Conservation (phyloP, 1,139 yeast species). For the Suhomyces anneliseae region DNA sequence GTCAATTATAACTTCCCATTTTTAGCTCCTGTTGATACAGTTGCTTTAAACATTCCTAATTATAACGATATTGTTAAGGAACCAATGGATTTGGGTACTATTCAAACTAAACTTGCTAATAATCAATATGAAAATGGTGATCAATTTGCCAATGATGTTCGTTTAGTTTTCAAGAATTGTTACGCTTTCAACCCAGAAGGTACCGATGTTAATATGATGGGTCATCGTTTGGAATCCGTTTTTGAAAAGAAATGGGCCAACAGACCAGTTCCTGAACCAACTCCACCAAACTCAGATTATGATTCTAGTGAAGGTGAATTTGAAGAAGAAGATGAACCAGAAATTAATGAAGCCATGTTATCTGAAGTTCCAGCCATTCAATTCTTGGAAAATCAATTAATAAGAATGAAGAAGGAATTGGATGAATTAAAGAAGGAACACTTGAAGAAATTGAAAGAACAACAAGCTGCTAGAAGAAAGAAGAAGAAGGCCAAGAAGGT, state of each 20-base stretch:
- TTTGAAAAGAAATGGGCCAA: constrained; percentile 90
- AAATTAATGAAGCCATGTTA: constrained; percentile 69
- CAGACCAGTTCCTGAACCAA: constrained; percentile 73
- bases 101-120: constrained; percentile 75
- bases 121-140: constrained; percentile 89
- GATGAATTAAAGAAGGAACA: constrained; percentile 72
- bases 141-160: constrained; percentile 79
- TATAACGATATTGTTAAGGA: constrained; percentile 80
- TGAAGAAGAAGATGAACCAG: constrained; percentile 63
- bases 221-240: constrained; percentile 81
- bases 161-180: constrained; percentile 84
- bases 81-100: constrained; percentile 95
- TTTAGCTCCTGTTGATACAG: constrained; percentile 91
- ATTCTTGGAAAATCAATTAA: constrained; percentile 81
- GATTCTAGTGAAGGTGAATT: constrained; percentile 37
- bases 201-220: constrained; percentile 93
- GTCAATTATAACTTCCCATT: constrained; percentile 87
- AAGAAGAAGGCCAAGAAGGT: constrained; percentile 46
- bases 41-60: constrained; percentile 88
- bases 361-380: constrained; percentile 84
- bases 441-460: constrained; percentile 57
- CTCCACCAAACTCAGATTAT: constrained; percentile 42
- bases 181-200: constrained; percentile 94
- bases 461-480: constrained; percentile 46
- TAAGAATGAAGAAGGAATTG: constrained; percentile 81